Evolutionary conservation across 192 early-diverging fungal species (phyloP), one percentile per base, ranked within the genome.

Genomic region (Backusella liffmaniae): DNA sequence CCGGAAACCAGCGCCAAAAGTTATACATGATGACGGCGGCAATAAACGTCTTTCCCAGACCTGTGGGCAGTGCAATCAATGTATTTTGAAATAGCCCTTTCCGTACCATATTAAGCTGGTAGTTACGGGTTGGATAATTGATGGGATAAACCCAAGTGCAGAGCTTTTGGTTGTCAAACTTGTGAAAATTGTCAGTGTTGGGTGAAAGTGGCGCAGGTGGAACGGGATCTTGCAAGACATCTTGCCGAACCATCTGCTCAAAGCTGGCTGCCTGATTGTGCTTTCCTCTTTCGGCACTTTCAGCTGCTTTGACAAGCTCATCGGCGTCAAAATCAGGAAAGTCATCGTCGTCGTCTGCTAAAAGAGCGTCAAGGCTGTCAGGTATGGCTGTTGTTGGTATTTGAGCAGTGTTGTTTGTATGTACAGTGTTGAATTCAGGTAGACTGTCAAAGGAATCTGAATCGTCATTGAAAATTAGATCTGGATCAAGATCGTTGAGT

Each of bases 1-100:
- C 81, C 6, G 96, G 94, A 78, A 98, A 98, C 97, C 97, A 98
- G 16, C 94, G 90, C 70, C 88, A 93, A 78, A 91, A 90, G 76
- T 97, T 97, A 46, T 85, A 91, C 94, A 98, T 97, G 0, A 97
- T 92, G 0, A 98, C 97, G 5, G 95, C 95, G 0, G 97, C 97
- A 79, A 98, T 95, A 75, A 98, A 90, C 1, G 97, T 98, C 81
- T 98, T 98, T 62, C 97, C 97, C 69, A 97, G 86, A 62, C 95
- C 95, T 0, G 91, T 94, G 0, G 92, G 91, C 34, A 97, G 83
- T 6, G 94, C 90, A 4, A 97, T 95, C 13, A 98, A 85, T 18
- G 95, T 96, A 77, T 98, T 98, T 68, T 87, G 84, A 65, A 91
- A 91, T 35, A 98, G 81, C 3, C 92, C 90, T 1, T 85, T 86